A percentile compares a stretch with the other conserved stretches of the same genome.
Conservation (phyloP, 345 rosid species). For the Isatis tinctoria region DNA sequence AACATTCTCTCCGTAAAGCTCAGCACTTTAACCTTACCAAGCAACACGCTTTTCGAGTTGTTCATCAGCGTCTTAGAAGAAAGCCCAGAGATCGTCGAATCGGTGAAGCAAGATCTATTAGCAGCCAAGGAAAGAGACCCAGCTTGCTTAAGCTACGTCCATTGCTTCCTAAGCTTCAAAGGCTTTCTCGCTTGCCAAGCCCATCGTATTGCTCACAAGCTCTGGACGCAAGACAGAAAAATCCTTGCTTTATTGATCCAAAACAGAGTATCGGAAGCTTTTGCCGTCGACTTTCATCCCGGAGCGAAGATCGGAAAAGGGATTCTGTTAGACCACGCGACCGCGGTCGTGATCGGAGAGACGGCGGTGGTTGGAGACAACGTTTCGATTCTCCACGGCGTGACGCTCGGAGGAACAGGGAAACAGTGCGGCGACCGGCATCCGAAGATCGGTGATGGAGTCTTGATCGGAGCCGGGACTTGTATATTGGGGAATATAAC, state of each 20-base stretch:
- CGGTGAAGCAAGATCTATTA: constrained; percentile 54
- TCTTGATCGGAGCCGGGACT: constrained; percentile 81
- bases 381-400: constrained; percentile 84
- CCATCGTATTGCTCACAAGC: constrained; percentile 67
- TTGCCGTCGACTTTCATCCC: constrained; percentile 78
- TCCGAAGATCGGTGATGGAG: constrained; percentile 89
- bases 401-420: constrained; percentile 89
- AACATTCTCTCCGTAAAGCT: constrained; percentile 61
- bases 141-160: constrained; percentile 68
- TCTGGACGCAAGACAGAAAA: constrained; percentile 62
- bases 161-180: constrained; percentile 69
- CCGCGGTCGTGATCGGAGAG: constrained; percentile 79
- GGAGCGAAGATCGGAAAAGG: constrained; percentile 79
- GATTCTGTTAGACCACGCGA: constrained; percentile 75
- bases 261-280: constrained; percentile 66
- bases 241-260: constrained; percentile 67
- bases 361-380: constrained; percentile 87
- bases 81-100: constrained; percentile 42
- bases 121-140: constrained; percentile 84
- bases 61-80: constrained; percentile 50
- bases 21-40: constrained; percentile 47
- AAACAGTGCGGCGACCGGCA: constrained; percentile 76
- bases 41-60: constrained; percentile 47
- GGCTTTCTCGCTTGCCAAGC: constrained; percentile 78
- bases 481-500: constrained; percentile 78